phyloP scores from a whole-genome alignment of 1,284 basidiomycete genomes.

The Cutaneotrichosporon cutaneum region DNA sequence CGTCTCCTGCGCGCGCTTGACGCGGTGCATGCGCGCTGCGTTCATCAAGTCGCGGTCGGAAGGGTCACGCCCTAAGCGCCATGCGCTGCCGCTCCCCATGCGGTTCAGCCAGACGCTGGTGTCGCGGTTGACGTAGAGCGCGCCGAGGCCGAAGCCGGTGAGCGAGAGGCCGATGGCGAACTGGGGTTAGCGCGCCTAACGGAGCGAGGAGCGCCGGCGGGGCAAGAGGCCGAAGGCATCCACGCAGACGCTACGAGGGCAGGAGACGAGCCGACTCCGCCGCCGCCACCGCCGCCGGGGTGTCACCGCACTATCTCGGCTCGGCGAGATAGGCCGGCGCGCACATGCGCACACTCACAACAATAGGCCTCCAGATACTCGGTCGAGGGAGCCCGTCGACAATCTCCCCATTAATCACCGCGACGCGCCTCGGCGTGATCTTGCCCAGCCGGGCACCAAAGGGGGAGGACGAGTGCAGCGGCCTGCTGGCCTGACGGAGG shows the following conservation, averaged over 20 bases:
- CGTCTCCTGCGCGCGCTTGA: conserved; percentile 35
- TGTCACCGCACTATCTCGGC: no score
- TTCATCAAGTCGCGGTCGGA: conserved; percentile 43
- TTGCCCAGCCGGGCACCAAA: conserved; percentile 15
- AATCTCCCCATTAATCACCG: conserved; percentile 13
- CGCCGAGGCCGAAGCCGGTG: conserved; percentile 37
- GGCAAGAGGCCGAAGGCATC: background rate
- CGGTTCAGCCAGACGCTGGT: conserved; percentile 41
- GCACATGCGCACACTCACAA: no score
- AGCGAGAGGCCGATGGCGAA: conserved; percentile 42
- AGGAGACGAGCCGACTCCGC: no score
- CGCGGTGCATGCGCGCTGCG: conserved; percentile 41
- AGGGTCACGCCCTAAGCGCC: conserved; percentile 33
- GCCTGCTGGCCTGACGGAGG: background rate
- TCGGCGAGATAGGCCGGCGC: no score
- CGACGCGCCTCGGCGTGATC: conserved; percentile 18
- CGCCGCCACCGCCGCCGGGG: no score
- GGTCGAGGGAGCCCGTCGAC: conserved; percentile 14
- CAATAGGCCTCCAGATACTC: conserved; percentile 37
- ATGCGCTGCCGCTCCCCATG: conserved; percentile 37
- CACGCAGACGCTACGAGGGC: no score
- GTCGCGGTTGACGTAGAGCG: conserved; percentile 46
- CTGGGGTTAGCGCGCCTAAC: conserved; percentile 28
- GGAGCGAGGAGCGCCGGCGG: background rate
- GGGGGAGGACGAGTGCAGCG: background rate